Percentiles rank a stretch among this genome's conserved stretches.
These are phyloP conservation scores for Eucalyptus marginata DNA, from an alignment of 345 rosid genomes.

Conservation along the genomic window DNA sequence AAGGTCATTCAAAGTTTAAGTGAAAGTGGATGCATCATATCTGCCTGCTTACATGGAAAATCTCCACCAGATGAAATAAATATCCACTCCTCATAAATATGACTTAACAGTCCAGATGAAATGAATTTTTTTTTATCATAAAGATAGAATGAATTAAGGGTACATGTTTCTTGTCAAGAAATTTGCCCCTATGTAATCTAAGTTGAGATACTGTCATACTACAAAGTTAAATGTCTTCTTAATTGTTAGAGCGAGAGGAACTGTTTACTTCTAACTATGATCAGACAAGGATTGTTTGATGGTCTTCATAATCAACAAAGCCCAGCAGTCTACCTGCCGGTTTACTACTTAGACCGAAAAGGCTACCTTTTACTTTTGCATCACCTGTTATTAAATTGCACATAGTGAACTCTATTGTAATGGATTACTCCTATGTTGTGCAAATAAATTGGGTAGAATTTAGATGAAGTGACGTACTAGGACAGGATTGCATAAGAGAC, in stretches of 20 bases:
- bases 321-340: not conserved
- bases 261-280: not conserved
- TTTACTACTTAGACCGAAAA: not conserved
- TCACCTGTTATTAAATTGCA: not conserved
- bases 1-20: not conserved
- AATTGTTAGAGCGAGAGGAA: not conserved
- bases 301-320: not conserved
- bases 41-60: not conserved
- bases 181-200: not conserved
- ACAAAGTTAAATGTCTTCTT: not conserved
- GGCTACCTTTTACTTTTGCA: not conserved
- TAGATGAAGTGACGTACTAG: not conserved
- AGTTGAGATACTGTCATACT: not conserved
- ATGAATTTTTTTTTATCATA: not conserved
- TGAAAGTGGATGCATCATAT: not conserved
- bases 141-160: not conserved
- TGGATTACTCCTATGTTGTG: not conserved
- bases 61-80: not conserved
- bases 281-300: not conserved
- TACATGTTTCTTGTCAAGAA: not conserved
- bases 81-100: not conserved
- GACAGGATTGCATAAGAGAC: not conserved
- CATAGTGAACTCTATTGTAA: not conserved
- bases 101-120: not conserved
- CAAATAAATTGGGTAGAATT: not conserved